phyloP scores from a whole-genome alignment of 768 basidiomycete species.

The Hericium coralloides region DNA sequence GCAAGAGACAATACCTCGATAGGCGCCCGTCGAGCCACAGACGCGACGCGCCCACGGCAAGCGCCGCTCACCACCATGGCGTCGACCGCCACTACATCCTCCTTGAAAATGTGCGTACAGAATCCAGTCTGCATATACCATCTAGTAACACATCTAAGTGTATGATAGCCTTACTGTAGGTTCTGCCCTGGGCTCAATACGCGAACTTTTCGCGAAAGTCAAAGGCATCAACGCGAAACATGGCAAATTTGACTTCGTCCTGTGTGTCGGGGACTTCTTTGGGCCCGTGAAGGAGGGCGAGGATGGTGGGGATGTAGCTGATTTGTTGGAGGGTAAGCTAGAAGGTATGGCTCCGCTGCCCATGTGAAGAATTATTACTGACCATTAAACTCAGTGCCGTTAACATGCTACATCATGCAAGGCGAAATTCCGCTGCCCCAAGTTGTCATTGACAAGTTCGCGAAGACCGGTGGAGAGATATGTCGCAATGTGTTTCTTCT shows the following conservation, averaged over 20 bases:
- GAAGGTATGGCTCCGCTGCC: constrained; percentile 37
- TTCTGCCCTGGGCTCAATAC: constrained; percentile 64
- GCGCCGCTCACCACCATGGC: not conserved
- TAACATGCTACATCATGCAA: constrained; percentile 91
- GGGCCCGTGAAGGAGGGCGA: constrained; percentile 31
- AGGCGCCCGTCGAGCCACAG: not conserved
- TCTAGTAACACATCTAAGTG: no score
- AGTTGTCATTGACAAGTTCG: constrained; percentile 64
- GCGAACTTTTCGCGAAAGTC: constrained; percentile 72
- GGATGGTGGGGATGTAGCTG: constrained; percentile 38
- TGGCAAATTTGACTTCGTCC: constrained; percentile 81
- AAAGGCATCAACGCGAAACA: constrained; percentile 82
- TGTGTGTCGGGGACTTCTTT: constrained; percentile 85
- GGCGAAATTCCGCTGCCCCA: constrained; percentile 71
- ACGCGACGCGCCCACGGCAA: not conserved
- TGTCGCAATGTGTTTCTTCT: constrained; percentile 78
- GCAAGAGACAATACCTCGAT: not conserved
- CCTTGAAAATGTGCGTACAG: not conserved
- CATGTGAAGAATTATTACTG: not conserved
- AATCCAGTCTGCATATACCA: not conserved
- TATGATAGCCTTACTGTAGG: constrained; percentile 48
- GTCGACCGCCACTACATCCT: not conserved
- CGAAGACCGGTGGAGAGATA: constrained; percentile 69
- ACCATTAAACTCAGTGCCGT: constrained; percentile 45
- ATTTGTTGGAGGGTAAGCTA: constrained; percentile 58